These are phyloP conservation scores for Ogataea paraovalis DNA, from an alignment of 805 yeast species.

Conservation along the genomic window DNA sequence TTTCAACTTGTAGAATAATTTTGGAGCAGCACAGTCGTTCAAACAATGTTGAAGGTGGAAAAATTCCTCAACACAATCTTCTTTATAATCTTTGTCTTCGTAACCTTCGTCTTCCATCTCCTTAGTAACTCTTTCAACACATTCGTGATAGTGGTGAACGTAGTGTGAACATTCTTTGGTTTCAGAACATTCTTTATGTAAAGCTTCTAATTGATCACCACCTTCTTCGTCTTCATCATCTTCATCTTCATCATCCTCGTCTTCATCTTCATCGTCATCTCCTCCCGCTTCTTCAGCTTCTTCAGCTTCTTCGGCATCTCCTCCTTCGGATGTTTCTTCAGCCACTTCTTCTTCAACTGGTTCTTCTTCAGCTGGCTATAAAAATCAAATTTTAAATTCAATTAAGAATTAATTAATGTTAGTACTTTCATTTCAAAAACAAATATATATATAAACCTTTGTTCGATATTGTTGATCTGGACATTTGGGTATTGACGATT, in stretches of 20 bases:
- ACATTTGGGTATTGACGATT: no score
- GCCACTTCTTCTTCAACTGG: slow-evolving; percentile 4
- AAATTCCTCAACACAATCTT: slow-evolving; percentile 97
- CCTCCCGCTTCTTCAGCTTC: slow-evolving; percentile 54
- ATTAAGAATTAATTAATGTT: slow-evolving; percentile 1
- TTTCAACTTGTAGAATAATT: slow-evolving; percentile 80
- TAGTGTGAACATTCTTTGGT: slow-evolving; percentile 64
- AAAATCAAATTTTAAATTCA: background rate
- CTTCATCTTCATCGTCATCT: slow-evolving; percentile 39
- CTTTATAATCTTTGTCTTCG: slow-evolving; percentile 77
- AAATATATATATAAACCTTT: no score
- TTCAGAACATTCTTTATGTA: slow-evolving; percentile 66
- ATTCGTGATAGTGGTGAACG: slow-evolving; percentile 89
- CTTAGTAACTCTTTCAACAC: slow-evolving; percentile 90
- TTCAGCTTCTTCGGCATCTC: slow-evolving; percentile 35
- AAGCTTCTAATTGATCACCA: slow-evolving; percentile 60
- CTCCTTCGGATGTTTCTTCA: slow-evolving; percentile 25
- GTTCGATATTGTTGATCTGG: no score
- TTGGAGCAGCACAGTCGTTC: slow-evolving; percentile 89
- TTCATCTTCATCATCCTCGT: slow-evolving; percentile 37
- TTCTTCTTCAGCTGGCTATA: slow-evolving; percentile 29
- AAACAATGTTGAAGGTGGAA: slow-evolving; percentile 95
- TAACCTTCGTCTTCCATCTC: slow-evolving; percentile 83
- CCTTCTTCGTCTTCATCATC: slow-evolving; percentile 54
- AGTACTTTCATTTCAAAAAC: slow-evolving; percentile 1